phyloP scores from a whole-genome alignment of 2,329 filamentous ascomycete species.

The Penicillium polonicum region DNA sequence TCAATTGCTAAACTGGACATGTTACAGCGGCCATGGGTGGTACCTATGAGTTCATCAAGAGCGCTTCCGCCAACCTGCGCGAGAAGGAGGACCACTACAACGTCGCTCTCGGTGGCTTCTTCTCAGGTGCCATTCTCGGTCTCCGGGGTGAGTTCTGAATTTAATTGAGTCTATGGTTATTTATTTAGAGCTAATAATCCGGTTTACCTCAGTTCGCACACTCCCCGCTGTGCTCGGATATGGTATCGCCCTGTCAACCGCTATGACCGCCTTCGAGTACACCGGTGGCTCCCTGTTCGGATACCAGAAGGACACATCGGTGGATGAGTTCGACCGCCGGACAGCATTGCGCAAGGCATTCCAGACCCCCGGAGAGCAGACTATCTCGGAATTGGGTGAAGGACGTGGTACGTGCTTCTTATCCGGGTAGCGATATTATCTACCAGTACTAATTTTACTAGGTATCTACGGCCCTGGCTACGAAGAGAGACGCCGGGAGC shows the following conservation, averaged over 20 bases:
- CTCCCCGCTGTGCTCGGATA: constrained; percentile 70
- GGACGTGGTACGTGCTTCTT: constrained; percentile 68
- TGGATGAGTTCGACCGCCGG: constrained; percentile 75
- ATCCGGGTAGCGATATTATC: constrained; percentile 5
- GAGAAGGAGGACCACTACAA: constrained; percentile 80
- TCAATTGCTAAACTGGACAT: constrained; percentile 11
- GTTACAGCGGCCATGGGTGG: constrained; percentile 67
- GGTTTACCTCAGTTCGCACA: constrained; percentile 53
- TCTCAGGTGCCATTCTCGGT: constrained; percentile 70
- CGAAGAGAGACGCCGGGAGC: constrained; percentile 75
- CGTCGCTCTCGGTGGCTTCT: constrained; percentile 71
- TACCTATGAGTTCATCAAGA: constrained; percentile 73
- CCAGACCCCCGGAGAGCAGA: constrained; percentile 74
- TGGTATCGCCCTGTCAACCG: constrained; percentile 58
- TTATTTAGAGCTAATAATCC: constrained; percentile 17
- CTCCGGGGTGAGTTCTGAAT: constrained; percentile 59
- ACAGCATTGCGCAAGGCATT: constrained; percentile 71
- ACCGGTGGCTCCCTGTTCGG: constrained; percentile 63
- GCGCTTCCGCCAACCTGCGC: constrained; percentile 78
- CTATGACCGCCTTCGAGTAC: constrained; percentile 66
- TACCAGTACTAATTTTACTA: constrained; percentile 39
- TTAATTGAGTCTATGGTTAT: background rate
- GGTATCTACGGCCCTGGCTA: constrained; percentile 80
- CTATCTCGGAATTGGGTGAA: constrained; percentile 77
- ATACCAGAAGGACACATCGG: constrained; percentile 53